Conservation (phyloP, 2,329 filamentous ascomycete species). For the Fusarium domesticum region DNA sequence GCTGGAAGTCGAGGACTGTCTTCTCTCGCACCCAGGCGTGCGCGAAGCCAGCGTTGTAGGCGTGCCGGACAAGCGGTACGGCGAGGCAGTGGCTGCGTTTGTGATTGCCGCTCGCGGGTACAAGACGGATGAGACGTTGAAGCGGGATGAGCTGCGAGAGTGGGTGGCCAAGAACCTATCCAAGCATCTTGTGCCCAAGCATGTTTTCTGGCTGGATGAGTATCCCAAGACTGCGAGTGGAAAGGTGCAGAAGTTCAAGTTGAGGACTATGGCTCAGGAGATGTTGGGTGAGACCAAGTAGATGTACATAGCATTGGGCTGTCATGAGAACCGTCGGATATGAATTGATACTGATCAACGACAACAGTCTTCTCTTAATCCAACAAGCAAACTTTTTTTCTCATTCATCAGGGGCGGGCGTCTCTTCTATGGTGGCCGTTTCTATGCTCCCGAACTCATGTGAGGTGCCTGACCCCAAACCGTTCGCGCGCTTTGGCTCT, state of each 20-base stretch:
- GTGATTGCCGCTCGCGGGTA: slow-evolving; percentile 52
- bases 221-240: slow-evolving; percentile 95
- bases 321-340: too few relatives aligned
- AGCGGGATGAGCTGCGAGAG: slow-evolving; percentile 56
- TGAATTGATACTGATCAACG: too few relatives aligned
- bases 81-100: slow-evolving; percentile 85
- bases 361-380: slow-evolving; percentile 9
- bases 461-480: slow-evolving; percentile 10
- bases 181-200: slow-evolving; percentile 78
- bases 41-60: slow-evolving; percentile 80
- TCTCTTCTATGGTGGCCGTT: slow-evolving; percentile 24
- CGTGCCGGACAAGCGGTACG: slow-evolving; percentile 75
- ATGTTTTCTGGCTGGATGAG: slow-evolving; percentile 82
- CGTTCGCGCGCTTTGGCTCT: slow-evolving; percentile 3
- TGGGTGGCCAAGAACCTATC: slow-evolving; percentile 72
- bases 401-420: slow-evolving; percentile 20
- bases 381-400: slow-evolving; percentile 24
- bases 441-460: slow-evolving; percentile 10
- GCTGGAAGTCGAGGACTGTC: slow-evolving; percentile 84
- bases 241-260: slow-evolving; percentile 93
- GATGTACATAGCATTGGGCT: background rate
- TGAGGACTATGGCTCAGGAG: slow-evolving; percentile 62
- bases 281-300: slow-evolving; percentile 25
- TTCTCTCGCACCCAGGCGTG: slow-evolving; percentile 69
- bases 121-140: slow-evolving; percentile 38